These are phyloP conservation scores for Theileria luwenshuni DNA, from an alignment of 169 alveolate species.

Conservation along the genomic window DNA sequence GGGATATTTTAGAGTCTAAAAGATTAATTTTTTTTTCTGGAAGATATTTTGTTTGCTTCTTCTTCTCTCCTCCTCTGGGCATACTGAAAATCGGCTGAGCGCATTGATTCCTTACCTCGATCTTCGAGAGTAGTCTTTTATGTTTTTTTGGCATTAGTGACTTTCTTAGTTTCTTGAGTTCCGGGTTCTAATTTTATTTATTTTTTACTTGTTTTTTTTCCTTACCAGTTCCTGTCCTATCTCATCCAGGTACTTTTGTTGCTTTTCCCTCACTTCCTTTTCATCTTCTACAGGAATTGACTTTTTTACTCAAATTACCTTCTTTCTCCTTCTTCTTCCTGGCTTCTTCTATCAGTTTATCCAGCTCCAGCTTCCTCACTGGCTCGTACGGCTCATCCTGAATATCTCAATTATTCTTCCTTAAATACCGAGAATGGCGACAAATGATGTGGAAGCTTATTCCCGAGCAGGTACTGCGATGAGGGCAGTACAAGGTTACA, in stretches of 20 bases:
- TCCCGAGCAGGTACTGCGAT: slow-evolving; percentile 88
- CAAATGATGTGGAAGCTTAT: slow-evolving; percentile 92
- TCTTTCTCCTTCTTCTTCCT: background rate
- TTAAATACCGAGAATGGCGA: slow-evolving; percentile 87
- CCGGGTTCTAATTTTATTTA: slow-evolving; percentile 39
- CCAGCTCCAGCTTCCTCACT: slow-evolving; percentile 55
- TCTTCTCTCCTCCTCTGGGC: slow-evolving; percentile 51
- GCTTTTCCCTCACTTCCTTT: background rate
- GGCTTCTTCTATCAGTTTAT: slow-evolving; percentile 51
- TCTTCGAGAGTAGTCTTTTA: slow-evolving; percentile 57
- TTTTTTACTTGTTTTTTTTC: background rate
- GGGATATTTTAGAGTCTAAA: slow-evolving; percentile 2
- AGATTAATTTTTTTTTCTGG: slow-evolving; percentile 27
- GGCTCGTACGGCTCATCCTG: slow-evolving; percentile 59
- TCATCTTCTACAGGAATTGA: background rate
- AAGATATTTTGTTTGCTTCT: slow-evolving; percentile 49
- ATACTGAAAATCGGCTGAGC: slow-evolving; percentile 18
- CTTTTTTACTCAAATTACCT: no score
- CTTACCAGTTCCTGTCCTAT: slow-evolving; percentile 31
- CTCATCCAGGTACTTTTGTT: background rate
- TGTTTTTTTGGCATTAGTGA: slow-evolving; percentile 62
- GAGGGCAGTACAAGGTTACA: slow-evolving; percentile 84
- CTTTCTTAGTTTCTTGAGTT: slow-evolving; percentile 48
- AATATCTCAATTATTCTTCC: background rate
- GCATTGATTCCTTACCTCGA: slow-evolving; percentile 45